Base-by-base conservation (phyloP, 1,284 basidiomycete genomes). In the Athelia sp. region DNA sequence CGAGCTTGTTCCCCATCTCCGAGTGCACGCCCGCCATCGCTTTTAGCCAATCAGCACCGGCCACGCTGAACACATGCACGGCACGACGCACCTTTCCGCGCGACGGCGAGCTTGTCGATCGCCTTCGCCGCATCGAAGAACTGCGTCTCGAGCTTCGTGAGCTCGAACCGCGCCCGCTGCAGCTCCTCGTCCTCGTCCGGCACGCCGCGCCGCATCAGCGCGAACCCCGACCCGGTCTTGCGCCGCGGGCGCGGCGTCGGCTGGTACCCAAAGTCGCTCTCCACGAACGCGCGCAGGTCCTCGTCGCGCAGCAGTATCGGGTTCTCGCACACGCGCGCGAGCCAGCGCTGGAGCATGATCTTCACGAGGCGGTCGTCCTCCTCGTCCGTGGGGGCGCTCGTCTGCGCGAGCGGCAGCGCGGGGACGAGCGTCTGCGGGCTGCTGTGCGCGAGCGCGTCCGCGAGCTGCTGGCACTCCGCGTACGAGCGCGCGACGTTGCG, bases 241-340 rank as follows among this genome's bases (percentile, higher is more conserved):
- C 81, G 79, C 50, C 80, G 79, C 32, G 86, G 84, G 13, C 82
- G 80, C 9, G 88, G 85, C 13, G 81, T 89, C 2, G 89, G 87
- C 60, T 90, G 87, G 61, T 91, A 91, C 19, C 95, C 94, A 72
- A 98, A 98, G 68, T 98, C 94, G 57, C 86, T 93, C 69, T 98
- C 94, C 54, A 98, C 81, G 64, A 98, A 98, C 23, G 87, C 86
- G 35, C 93, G 82, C 54, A 95, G 67, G 64, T 98, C 95, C 61
- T 97, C 94, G 56, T 98, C 93, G 51, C 83, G 72, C 40, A 91
- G 72, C 45, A 97, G 67, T 50, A 94, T 90, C 1, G 84, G 82
- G 63, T 98, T 92, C 60, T 93, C 90, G 66, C 89, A 93, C 34
- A 98, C 81, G 46, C 94, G 75, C 6, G 88, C 84, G 51, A 96